Evolutionary conservation across 257 asterid genomes (phyloP), one percentile per base, ranked within the genome.

Genomic region (Verbascum thapsus): DNA sequence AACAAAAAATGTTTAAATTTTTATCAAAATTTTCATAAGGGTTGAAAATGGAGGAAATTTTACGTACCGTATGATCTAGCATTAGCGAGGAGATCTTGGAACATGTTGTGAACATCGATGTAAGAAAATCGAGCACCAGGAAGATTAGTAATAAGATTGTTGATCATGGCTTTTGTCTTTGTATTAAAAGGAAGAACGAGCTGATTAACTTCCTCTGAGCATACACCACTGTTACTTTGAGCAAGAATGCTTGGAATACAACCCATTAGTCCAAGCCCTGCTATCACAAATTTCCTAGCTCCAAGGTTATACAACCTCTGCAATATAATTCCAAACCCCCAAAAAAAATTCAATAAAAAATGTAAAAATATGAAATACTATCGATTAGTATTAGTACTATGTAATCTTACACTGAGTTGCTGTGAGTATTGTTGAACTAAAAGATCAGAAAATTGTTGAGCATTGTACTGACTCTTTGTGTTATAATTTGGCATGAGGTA

Each of bases 161-260:
- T 76, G 67, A 86, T 83, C 96, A 86, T 85, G 40, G 81, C 73
- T 72, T 81, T 88, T 0, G 83, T 70, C 77, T 91, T 91, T 8
- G 73, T 16, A 42, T 66, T 85, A 49, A 91, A 91, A 0, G 96
- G 98, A 26, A 63, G 64, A 11, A 85, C 72, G 0, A 88, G 82
- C 43, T 71, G 61, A 55, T 91, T 91, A 16, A 88, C 98, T 6
- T 67, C 72, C 8, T 85, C 84, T 1, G 96, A 86, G 66, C 96
- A 91, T 0, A 34, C 42, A 0, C 95, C 85, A 0, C 16, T 64
- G 38, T 51, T 58, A 64, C 83, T 85, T 53, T 83, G 95, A 0
- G 96, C 86, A 10, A 91, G 82, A 16, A 88, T 85, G 73, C 92
- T 83, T 0, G 97, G 98, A 26, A n/a, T n/a, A n/a, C n/a, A n/a